Evolutionary conservation across 1,284 basidiomycete genomes (phyloP), one percentile per base, ranked within the genome.

Genomic region (Ceratobasidium sp.): DNA sequence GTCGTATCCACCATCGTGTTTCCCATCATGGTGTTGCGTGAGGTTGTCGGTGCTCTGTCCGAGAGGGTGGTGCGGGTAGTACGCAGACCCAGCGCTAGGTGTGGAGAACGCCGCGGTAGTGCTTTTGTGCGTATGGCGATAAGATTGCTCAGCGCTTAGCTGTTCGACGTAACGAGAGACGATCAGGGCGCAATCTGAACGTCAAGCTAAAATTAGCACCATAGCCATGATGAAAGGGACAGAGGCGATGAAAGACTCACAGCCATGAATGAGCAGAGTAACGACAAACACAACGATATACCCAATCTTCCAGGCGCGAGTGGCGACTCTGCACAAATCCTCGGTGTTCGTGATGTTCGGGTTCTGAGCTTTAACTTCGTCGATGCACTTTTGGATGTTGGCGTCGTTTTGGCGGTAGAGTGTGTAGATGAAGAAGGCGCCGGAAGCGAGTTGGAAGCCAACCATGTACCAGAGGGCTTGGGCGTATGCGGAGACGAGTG

Each of bases 141-240:
- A 76, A 29, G 59, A 78, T 74, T 85, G 82, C 77, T 89, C 86
- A 45, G 87, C 86, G 69, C 83, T 81, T 27, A 91, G 81, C 77
- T 87, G 87, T 77, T 87, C 86, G 53, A 88, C 81, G 79, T 91
- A 91, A 17, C 90, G 87, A 19, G 89, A 87, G 9, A 87, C 86
- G 57, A 91, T 85, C 71, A 91, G 79, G 9, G 84, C 84, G 50
- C 87, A 87, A 77, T 90, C 90, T 91, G 85, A 86, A 14, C 15
- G 64, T 27, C n/a, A 51, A 27, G 27, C 77, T 79, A 57, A 75
- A 77, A 31, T 53, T 5, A 69, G 56, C 27, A 33, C n/a, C n/a
- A n/a, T n/a, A 41, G 36, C 15, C 29, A 53, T 22, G 17, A 44
- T 57, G 5, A 7, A 24, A 59, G 59, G 65, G 17, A 84, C 88